phyloP scores from a whole-genome alignment of 371 early-diverging fungal species.

The Mucor indicus region DNA sequence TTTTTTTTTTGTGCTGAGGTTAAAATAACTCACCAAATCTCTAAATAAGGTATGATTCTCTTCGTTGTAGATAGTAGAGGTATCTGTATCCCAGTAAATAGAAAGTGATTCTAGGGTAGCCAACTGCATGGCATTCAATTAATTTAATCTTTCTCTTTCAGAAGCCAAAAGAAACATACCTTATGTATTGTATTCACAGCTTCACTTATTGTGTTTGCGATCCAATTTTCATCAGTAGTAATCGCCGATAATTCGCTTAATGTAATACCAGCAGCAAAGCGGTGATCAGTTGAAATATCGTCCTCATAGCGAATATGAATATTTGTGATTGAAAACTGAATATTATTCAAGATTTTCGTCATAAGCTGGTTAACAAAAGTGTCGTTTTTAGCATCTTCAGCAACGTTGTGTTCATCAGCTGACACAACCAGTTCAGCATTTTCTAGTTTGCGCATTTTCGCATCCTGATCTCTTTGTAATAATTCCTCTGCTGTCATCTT shows the following conservation, averaged over 20 bases:
- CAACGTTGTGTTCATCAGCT: slow-evolving; percentile 18
- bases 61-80: slow-evolving; percentile 61
- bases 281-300: slow-evolving; percentile 67
- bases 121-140: slow-evolving; percentile 36
- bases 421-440: slow-evolving; percentile 67
- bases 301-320: slow-evolving; percentile 97
- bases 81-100: slow-evolving; percentile 89
- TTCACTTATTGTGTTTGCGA: slow-evolving; percentile 74
- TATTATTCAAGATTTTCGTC: slow-evolving; percentile 92
- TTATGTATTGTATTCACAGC: slow-evolving; percentile 82
- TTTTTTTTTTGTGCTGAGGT: background rate
- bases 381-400: slow-evolving; percentile 69
- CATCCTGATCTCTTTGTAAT: slow-evolving; percentile 71
- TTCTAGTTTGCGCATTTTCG: slow-evolving; percentile 82
- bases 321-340: slow-evolving; percentile 92
- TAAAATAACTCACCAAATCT: slow-evolving; percentile 37
- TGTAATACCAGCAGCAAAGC: slow-evolving; percentile 91
- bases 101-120: slow-evolving; percentile 78
- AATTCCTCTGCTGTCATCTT: slow-evolving; percentile 81
- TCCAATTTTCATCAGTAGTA: slow-evolving; percentile 91
- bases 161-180: too few species aligned
- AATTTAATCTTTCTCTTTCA: background rate
- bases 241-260: slow-evolving; percentile 88
- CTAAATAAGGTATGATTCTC: slow-evolving; percentile 56
- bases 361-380: slow-evolving; percentile 81